Evolutionary conservation across 768 basidiomycete species (phyloP), one percentile per base, ranked within the genome.

Genomic region (Pleurotus salmoneostramineus): DNA sequence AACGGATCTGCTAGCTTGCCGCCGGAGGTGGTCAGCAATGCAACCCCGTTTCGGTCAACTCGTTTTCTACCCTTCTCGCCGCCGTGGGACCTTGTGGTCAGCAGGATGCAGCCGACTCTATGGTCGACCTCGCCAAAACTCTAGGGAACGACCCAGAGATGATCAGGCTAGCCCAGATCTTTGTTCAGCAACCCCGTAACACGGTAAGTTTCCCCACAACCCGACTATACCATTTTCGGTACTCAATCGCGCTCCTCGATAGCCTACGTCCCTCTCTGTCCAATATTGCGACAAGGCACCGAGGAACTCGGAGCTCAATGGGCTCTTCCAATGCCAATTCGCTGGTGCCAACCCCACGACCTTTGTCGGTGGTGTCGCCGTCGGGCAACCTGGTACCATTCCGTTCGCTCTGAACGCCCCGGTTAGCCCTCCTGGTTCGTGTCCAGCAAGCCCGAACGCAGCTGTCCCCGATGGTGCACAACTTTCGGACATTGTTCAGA

Each of bases 241-340:
- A 12, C 43, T n/a, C 37, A 35, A 36, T 15, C 15, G 48, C 27
- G 56, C 50, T 14, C 45, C 14, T 21, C 56, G 42, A 10, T 45
- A 80, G 76, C 80, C 80, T 12, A 69, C 69, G 48, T 76, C 77
- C 4, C 62, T 69, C 56, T 74, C 74, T 36, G 72, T 82, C 2
- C 78, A 68, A 1, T 84, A 83, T 69, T 85, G 83, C 67, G 77
- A 84, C 60, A 62, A 70, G n/a, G 75, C 82, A 0, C 82, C 82
- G 12, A 67, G 66, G 57, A 84, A 85, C 60, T 27, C 70, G 0
- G 80, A 84, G 65, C 75, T 86, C 10, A 72, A 77, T 50, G 82
- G 83, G 6, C 71, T 81, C 33, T 84, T 79, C 71, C 83, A 84
- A 63, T 84, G 82, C 65, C 84, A 85, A 66, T 84, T 78, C 68